Conservation (phyloP, 768 basidiomycete species). For the Steccherinum ochraceum region DNA sequence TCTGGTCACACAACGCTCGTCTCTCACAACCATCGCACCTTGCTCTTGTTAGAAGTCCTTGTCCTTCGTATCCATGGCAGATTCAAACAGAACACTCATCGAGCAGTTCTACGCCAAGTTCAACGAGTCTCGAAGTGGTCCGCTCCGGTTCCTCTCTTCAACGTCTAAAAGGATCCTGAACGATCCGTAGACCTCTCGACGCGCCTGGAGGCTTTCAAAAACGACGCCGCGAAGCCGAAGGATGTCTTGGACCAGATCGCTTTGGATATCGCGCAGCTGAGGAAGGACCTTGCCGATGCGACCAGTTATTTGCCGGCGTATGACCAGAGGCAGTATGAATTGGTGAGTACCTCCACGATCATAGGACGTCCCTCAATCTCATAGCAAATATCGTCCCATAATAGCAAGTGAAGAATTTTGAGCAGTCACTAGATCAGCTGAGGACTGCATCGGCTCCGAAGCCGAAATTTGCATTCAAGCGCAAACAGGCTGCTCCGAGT, state of each 20-base stretch:
- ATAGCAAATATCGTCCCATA: too few relatives aligned
- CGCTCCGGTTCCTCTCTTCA: conserved; percentile 21
- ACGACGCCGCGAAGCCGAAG: neutral
- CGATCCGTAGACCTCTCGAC: conserved; percentile 38
- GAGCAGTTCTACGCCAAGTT: conserved; percentile 46
- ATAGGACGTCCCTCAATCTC: neutral
- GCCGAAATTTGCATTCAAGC: conserved; percentile 67
- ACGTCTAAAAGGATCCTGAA: conserved; percentile 6
- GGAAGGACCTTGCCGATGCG: conserved; percentile 59
- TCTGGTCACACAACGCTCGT: too few relatives aligned
- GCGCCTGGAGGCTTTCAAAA: conserved; percentile 37
- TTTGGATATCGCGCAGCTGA: conserved; percentile 47
- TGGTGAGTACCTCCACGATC: conserved; percentile 30
- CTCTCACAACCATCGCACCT: too few relatives aligned
- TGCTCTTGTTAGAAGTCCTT: too few relatives aligned
- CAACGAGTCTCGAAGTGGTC: conserved; percentile 45
- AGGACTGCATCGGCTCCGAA: conserved; percentile 40
- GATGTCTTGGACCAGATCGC: conserved; percentile 40
- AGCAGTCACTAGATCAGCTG: conserved; percentile 46
- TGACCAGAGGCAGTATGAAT: conserved; percentile 68
- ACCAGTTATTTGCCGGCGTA: conserved; percentile 61
- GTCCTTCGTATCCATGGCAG: conserved; percentile 20
- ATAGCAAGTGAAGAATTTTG: conserved; percentile 65
- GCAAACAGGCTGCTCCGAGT: conserved; percentile 24
- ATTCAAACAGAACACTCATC: conserved; percentile 35